phyloP scores from a whole-genome alignment of 495 filamentous ascomycete species.

The Penicillium alfredii region DNA sequence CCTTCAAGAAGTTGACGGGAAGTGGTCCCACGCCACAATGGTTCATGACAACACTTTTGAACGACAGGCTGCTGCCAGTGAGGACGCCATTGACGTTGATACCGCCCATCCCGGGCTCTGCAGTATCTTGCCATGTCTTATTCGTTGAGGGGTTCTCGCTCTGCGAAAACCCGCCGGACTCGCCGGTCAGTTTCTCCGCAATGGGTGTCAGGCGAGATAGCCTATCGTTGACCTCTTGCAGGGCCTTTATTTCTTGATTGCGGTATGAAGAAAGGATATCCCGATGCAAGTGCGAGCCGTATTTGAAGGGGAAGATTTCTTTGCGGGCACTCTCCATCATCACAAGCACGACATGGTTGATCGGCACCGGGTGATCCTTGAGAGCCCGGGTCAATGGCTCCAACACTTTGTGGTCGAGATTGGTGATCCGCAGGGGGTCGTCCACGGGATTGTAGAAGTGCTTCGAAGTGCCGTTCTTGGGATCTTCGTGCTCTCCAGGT shows the following conservation, averaged over 20 bases:
- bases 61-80: conserved; percentile 34
- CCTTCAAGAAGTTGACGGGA: conserved; percentile 35
- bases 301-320: conserved; percentile 37
- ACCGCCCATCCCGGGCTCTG: conserved; percentile 21
- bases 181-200: conserved; percentile 33
- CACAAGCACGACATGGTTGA: conserved; percentile 34
- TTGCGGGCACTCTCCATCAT: conserved; percentile 39
- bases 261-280: conserved; percentile 26
- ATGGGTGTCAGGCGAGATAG: conserved; percentile 27
- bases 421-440: conserved; percentile 37
- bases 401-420: conserved; percentile 30
- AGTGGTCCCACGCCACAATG: conserved; percentile 37
- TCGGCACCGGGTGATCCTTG: conserved; percentile 17
- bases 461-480: neutral
- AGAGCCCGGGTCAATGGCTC: conserved; percentile 22
- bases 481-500: neutral
- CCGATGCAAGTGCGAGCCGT: conserved; percentile 25
- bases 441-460: conserved; percentile 25
- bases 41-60: conserved; percentile 34
- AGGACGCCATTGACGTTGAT: conserved; percentile 31
- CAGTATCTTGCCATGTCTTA: conserved; percentile 5
- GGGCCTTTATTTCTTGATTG: conserved; percentile 1
- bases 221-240: conserved; percentile 12
- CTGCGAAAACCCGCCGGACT: conserved; percentile 23
- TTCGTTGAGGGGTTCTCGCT: conserved; percentile 2